Base-by-base conservation (phyloP, 768 basidiomycete genomes). In the Xerocomellus chrysenteron region DNA sequence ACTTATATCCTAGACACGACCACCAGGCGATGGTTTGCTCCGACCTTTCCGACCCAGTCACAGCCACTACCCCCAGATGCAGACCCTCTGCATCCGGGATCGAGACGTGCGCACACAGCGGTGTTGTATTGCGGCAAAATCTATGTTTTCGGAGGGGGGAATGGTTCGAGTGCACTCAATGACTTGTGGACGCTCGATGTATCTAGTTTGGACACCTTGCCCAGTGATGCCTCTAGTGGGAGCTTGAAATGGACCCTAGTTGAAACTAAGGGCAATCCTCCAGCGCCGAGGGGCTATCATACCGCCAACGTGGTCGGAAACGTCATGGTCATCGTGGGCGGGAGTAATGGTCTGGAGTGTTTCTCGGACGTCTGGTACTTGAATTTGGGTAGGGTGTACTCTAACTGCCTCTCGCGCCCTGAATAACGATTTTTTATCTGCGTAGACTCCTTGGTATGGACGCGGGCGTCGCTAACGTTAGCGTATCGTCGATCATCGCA, bases 61-160 rank as follows among this genome's bases (percentile, higher is more conserved):
- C 57, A 61, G 28, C 42, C 17, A 6, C 39, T 16, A 3, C 51
- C 64, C 5, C 51, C 56, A 17, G 49, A 56, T 0, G 52, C 46
- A 0, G 52, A 56, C 7, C 57, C 64, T 21, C 69, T 67, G 21
- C 71, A 71, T 42, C 85, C 90, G 0, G 80, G 83, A 3, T 84
- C 88, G 3, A 84, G 95, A 10, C 85, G 95, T 28, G 94, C 95
- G 2, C 95, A 98, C 70, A 91, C 92, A 0, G 84, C 92, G 1
- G 88, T 94, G 16, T 73, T 85, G 21, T 86, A 92, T 65, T 74
- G 76, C 30, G 78, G 80, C 56, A 87, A 82, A 66, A 80, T 98
- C 0, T 92, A 90, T 77, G 73, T 97, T 5, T 97, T 96, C 64
- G 95, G 94, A 9, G 94, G 95, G n/a, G 94, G 95, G 3, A 95